Conservation (phyloP, 768 basidiomycete genomes). For the Lactifluus subvellereus region DNA sequence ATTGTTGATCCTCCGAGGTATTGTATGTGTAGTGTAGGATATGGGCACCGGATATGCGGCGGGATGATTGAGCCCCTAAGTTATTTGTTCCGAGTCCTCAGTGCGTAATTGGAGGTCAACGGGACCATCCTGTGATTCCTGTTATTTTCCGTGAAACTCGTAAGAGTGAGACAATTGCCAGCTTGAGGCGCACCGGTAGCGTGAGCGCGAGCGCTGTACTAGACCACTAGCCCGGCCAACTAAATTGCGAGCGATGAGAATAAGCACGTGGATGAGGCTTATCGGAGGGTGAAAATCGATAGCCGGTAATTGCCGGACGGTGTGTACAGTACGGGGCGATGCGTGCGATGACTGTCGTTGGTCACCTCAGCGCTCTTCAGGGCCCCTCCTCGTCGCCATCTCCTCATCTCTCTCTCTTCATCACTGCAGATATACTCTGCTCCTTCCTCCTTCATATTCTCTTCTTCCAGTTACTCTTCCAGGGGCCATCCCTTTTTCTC, state of each 20-base stretch:
- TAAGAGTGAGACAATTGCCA: not conserved
- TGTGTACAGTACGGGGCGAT: not conserved
- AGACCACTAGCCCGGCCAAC: not conserved
- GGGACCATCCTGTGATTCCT: not conserved
- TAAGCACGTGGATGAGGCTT: not conserved
- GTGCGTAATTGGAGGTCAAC: not conserved
- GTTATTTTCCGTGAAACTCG: not conserved
- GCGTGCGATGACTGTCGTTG: conserved; percentile 11
- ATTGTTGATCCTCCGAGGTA: not conserved
- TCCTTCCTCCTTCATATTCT: not conserved
- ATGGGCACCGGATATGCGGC: not conserved
- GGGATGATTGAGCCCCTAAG: not conserved
- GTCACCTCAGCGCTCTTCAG: conserved; percentile 21
- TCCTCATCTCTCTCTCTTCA: not conserved
- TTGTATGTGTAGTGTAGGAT: not conserved
- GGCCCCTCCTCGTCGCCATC: conserved; percentile 19
- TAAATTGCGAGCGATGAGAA: not conserved
- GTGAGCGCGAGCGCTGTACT: conserved; percentile 1
- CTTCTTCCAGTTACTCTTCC: not conserved
- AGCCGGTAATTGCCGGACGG: not conserved
- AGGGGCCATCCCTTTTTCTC: not conserved
- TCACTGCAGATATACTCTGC: not conserved
- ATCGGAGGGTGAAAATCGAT: conserved; percentile 19
- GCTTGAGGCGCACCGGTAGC: not conserved
- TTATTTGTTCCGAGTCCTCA: not conserved